Percentiles rank a stretch among this genome's conserved stretches.
These are phyloP conservation scores for Lepidium africanum DNA, from an alignment of 345 rosid genomes.

Conservation along the genomic window DNA sequence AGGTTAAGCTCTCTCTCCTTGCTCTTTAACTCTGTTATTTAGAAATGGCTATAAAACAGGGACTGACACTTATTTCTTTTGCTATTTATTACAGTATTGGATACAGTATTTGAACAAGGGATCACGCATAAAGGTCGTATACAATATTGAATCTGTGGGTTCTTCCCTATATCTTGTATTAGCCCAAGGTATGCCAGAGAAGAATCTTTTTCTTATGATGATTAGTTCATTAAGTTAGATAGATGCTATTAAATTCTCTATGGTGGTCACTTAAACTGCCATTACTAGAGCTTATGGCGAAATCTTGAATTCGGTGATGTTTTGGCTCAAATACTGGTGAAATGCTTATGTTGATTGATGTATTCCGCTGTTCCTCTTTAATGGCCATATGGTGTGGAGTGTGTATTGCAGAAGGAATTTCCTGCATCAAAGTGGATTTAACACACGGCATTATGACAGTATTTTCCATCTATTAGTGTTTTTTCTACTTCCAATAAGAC, in stretches of 20 bases:
- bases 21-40: not conserved
- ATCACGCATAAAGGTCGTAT: conserved; percentile 66
- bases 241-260: not conserved
- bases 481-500: not conserved
- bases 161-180: conserved; percentile 66
- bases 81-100: conserved; percentile 50
- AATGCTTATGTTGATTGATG: not conserved
- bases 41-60: not conserved
- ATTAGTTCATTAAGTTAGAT: not conserved
- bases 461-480: not conserved
- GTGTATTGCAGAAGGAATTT: not conserved
- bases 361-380: not conserved
- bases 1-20: conserved; percentile 38
- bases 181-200: conserved; percentile 62
- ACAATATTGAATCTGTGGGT: conserved; percentile 43
- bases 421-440: not conserved
- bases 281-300: not conserved
- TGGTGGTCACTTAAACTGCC: not conserved
- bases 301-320: not conserved
- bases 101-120: conserved; percentile 65
- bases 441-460: not conserved
- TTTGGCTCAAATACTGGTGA: not conserved
- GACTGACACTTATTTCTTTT: not conserved
- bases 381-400: not conserved
- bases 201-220: not conserved